phyloP scores from a whole-genome alignment of 1,284 basidiomycete species.

The Inonotus obliquus region DNA sequence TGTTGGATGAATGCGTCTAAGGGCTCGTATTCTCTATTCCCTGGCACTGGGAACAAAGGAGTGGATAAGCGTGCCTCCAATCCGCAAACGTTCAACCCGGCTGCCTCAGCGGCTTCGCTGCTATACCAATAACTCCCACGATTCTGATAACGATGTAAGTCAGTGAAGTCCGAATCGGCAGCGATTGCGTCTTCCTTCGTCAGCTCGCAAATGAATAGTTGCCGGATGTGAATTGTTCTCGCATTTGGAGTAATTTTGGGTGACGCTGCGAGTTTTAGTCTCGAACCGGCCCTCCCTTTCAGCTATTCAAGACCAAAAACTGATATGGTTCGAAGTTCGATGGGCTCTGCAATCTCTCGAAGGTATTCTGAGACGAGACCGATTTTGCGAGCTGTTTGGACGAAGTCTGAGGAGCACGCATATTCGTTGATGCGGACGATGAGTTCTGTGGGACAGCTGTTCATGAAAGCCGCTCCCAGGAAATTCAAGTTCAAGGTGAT shows the following conservation, averaged over 20 bases:
- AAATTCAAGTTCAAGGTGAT: no score
- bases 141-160: neutral
- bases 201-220: neutral
- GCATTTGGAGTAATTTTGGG: neutral
- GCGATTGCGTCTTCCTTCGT: neutral
- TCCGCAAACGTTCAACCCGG: neutral
- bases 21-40: neutral
- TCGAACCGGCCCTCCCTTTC: neutral
- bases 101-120: neutral
- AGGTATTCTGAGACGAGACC: conserved; percentile 3
- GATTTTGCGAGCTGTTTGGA: neutral
- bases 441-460: neutral
- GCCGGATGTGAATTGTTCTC: neutral
- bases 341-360: conserved; percentile 4
- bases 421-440: neutral
- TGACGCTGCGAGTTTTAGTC: no score
- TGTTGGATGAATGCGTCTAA: no score
- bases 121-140: neutral
- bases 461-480: no score
- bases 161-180: neutral
- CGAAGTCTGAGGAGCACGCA: neutral
- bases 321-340: neutral
- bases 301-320: neutral
- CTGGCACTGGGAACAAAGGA: neutral
- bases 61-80: neutral